Base-by-base conservation (phyloP, 305 asterid genomes). In the Ilex paraguariensis region DNA sequence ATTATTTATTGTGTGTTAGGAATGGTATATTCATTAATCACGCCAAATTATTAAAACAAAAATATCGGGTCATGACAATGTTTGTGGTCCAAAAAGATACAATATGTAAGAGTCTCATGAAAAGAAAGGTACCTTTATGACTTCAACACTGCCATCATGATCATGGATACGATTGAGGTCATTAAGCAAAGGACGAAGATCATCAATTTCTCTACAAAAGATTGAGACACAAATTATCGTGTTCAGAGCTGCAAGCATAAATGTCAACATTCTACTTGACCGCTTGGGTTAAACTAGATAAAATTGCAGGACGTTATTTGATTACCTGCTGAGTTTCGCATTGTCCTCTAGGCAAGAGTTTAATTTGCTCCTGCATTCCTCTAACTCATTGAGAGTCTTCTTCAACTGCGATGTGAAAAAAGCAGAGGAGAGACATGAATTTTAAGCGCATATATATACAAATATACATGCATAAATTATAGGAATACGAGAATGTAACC, bases 311-410 rank as follows among this genome's bases (percentile, higher is more conserved):
- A 21, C 33, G 45, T 56, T 42, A 21, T 21, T 50, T 50, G 8
- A 16, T 69, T 74, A 87, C 99, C 92, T 64, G 68, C 75, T 78
- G 72, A 90, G 95, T 78, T 78, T 82, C 68, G 81, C 80, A 79
- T 90, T 94, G 74, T 85, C 82, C 65, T 84, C 95, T 56, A 87
- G 77, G 66, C 82, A 79, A 80, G 72, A 46, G 65, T 78, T 78
- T 28, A 87, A 81, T 63, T 88, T 88, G 42, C 67, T 71, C 73
- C 81, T 84, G 75, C 83, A 84, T 66, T 80, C 88, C 77, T 88
- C 91, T 67, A 93, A 77, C 79, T 87, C 91, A 14, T 60, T 53
- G 39, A 75, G 72, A 65, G 96, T 83, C 77, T 64, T 82, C 60
- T 78, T 79, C 72, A 94, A 69, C 97, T 94, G 89, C 65, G 66